Base-by-base conservation (phyloP, 83 land plant genomes). In the Larix sibirica region DNA sequence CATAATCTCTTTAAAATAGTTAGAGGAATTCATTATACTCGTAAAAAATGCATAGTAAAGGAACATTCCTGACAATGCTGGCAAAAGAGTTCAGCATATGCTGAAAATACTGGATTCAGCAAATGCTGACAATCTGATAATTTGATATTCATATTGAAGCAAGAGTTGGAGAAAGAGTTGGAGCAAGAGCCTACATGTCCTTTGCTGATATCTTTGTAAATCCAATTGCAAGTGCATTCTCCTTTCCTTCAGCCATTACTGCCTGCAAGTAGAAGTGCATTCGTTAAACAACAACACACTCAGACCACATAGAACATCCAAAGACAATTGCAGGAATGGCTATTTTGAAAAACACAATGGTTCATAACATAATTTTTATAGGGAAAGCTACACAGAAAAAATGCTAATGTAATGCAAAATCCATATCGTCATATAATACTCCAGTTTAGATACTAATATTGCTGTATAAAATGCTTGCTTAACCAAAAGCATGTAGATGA, bases 171-270 rank as follows among this genome's bases (percentile, higher is more conserved):
- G 13, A 42, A 24, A 42, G 31, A 23, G 81, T 4, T 54, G 21
- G 5, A 28, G 61, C 82, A 24, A 84, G 20, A 81, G 62, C 98
- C 86, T 86, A 97, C 99, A 97, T 97, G 87, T 94, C 97, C 77
- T 92, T 91, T 17, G 99, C 99, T 59, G 99, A 94, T 95, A 97
- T 90, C 86, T 97, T 97, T 71, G 99, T 97, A 84, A 94, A 97
- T 23, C 99, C 99, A 87, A 97, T 97, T 20, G 99, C 99, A 59
- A 97, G 91, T 62, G 99, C 99, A 90, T 97, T 95, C 66, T 97
- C 93, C 88, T 97, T 97, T 81, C 99, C 99, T 87, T 97, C 98
- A 63, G 99, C 99, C 98, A 96, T 96, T 83, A 97, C 92, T 24
- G 98, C 98, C 99, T 97, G 91, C 62, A 31, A 44, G 23, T 21